A percentile compares a stretch with the other conserved stretches of the same genome.
Conservation (phyloP, 495 filamentous ascomycete genomes). For the Podospora australis region DNA sequence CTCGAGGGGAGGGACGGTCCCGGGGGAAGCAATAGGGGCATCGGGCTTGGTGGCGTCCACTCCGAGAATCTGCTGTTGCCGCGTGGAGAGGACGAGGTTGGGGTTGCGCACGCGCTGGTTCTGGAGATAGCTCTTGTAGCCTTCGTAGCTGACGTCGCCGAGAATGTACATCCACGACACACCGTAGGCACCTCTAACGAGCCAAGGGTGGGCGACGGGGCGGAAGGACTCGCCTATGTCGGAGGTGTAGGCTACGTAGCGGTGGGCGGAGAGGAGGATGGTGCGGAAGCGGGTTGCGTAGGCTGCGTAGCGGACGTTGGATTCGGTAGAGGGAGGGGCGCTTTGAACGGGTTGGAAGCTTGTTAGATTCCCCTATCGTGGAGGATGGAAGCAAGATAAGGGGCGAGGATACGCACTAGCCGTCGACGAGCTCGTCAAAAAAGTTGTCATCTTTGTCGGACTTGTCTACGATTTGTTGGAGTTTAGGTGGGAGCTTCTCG, state of each 20-base stretch:
- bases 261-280: constrained; percentile 82
- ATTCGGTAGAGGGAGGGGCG: constrained; percentile 74
- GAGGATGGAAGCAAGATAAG: background rate
- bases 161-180: constrained; percentile 88
- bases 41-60: constrained; percentile 11
- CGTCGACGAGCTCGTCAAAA: constrained; percentile 68
- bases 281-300: constrained; percentile 84
- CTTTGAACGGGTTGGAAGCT: constrained; percentile 36
- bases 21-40: constrained; percentile 23
- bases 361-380: constrained; percentile 3
- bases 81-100: constrained; percentile 35
- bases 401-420: constrained; percentile 57
- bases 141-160: constrained; percentile 87
- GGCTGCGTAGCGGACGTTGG: constrained; percentile 81
- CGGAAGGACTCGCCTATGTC: constrained; percentile 97
- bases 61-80: constrained; percentile 32
- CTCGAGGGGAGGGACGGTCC: constrained; percentile 68
- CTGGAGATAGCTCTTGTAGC: constrained; percentile 86
- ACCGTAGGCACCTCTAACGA: constrained; percentile 79
- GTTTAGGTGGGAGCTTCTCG: constrained; percentile 57
- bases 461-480: constrained; percentile 63
- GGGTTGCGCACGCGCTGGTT: constrained; percentile 61
- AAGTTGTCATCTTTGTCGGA: constrained; percentile 68
- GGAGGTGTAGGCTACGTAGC: constrained; percentile 95
- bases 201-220: constrained; percentile 77